Percentiles rank a stretch among this genome's conserved stretches.
Evolutionary conservation across 768 basidiomycete genomes (phyloP).

Genomic region (Trametes maxima): DNA sequence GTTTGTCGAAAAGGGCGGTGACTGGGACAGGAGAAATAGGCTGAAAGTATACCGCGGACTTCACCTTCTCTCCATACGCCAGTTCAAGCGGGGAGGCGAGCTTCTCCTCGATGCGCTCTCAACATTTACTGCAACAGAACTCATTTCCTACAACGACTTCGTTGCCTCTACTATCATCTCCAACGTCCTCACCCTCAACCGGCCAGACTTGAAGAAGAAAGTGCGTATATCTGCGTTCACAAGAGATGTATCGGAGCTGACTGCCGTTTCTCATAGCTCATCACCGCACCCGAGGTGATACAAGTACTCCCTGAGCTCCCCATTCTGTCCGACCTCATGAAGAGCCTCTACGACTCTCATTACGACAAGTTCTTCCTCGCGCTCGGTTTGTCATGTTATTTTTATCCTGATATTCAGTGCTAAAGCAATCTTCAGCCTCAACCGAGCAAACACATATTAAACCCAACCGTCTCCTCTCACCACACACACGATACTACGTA

Average conservation of each 20-base stretch:
- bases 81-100: constrained; percentile 85
- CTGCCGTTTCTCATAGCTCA: constrained; percentile 52
- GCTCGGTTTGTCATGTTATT: constrained; percentile 55
- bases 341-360: constrained; percentile 89
- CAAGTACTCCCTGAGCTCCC: constrained; percentile 84
- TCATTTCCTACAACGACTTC: constrained; percentile 88
- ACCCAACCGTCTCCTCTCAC: constrained; percentile 83
- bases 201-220: constrained; percentile 92
- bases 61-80: constrained; percentile 83
- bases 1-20: constrained; percentile 91
- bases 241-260: background rate
- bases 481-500: constrained; percentile 87
- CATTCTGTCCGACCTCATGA: constrained; percentile 77
- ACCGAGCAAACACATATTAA: constrained; percentile 87
- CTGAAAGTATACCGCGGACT: constrained; percentile 95
- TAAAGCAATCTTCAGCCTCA: constrained; percentile 53
- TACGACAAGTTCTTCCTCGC: constrained; percentile 94
- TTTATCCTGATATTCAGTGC: constrained; percentile 1
- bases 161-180: constrained; percentile 83
- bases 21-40: constrained; percentile 97
- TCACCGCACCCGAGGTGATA: constrained; percentile 84
- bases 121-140: constrained; percentile 92
- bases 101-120: constrained; percentile 89
- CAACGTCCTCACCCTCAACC: constrained; percentile 71
- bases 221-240: constrained; percentile 38